A percentile compares a stretch with the other conserved stretches of the same genome.
Evolutionary conservation across 2,329 filamentous ascomycete species (phyloP).

Genomic region (Stagonosporopsis chrysanthemi): DNA sequence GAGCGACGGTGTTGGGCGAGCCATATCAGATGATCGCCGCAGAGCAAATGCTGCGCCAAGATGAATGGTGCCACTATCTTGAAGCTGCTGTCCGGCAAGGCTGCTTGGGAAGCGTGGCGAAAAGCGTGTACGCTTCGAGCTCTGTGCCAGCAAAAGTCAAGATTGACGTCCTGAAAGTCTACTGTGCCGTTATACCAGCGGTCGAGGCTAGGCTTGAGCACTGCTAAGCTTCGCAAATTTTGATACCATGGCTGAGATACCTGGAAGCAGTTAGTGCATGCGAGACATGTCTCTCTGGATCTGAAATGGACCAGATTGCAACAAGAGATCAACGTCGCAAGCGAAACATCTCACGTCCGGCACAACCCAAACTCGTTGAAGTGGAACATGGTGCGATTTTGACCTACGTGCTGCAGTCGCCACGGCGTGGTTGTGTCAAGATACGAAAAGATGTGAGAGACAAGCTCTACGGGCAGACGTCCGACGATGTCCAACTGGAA

Average conservation of each 20-base stretch:
- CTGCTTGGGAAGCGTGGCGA: conserved; percentile 25
- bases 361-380: not conserved
- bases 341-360: not conserved
- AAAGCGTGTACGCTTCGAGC: conserved; percentile 38
- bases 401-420: conserved; percentile 39
- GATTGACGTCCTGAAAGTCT: conserved; percentile 22
- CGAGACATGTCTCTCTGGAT: not conserved
- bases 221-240: conserved; percentile 34
- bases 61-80: not conserved
- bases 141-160: conserved; percentile 26
- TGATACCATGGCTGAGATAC: conserved; percentile 46
- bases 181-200: conserved; percentile 34
- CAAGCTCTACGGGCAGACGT: conserved; percentile 49
- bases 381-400: not conserved
- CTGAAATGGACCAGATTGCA: not conserved
- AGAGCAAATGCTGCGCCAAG: conserved; percentile 2
- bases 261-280: conserved; percentile 20
- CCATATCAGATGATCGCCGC: conserved; percentile 31
- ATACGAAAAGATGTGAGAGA: conserved; percentile 45
- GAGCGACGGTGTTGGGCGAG: conserved; percentile 7
- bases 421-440: conserved; percentile 41
- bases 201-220: conserved; percentile 30
- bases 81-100: conserved; percentile 11
- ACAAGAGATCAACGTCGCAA: not conserved
- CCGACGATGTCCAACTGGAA: conserved; percentile 48